Percentiles rank a stretch among this genome's conserved stretches.
These are phyloP conservation scores for Ophiostoma novo-ulmi DNA, from an alignment of 2,329 filamentous ascomycete genomes.

Conservation along the genomic window DNA sequence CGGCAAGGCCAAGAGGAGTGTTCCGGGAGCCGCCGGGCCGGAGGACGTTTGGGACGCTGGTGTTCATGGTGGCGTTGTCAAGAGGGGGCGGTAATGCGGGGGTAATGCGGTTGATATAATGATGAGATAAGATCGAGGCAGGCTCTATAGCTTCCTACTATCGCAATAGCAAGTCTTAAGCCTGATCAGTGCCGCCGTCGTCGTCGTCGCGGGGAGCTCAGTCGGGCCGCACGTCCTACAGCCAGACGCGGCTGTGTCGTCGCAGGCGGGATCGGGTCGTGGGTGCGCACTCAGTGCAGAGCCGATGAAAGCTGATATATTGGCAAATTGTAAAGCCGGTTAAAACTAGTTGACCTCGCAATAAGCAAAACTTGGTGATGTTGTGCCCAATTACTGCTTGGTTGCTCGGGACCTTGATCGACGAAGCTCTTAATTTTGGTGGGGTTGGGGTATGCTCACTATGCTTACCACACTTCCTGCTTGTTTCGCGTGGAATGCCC, in stretches of 20 bases:
- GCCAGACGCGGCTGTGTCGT: constrained; percentile 9
- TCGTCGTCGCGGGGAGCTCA: constrained; percentile 2
- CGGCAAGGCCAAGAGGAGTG: constrained; percentile 83
- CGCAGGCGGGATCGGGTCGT: neutral
- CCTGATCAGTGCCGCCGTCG: neutral
- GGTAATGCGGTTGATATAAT: neutral
- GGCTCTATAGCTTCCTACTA: neutral
- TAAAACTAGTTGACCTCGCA: neutral
- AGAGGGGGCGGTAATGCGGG: too few species aligned
- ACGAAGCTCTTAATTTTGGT: constrained; percentile 20
- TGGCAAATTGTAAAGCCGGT: neutral
- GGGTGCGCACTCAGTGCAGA: constrained; percentile 6
- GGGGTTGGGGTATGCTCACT: constrained; percentile 11
- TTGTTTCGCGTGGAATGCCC: constrained; percentile 5
- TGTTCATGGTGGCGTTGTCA: constrained; percentile 29
- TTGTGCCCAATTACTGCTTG: constrained; percentile 14
- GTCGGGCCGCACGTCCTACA: constrained; percentile 15
- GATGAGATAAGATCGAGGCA: neutral
- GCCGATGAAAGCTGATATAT: constrained; percentile 11
- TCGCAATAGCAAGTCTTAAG: neutral
- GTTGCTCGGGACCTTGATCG: neutral
- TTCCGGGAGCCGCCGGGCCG: constrained; percentile 64
- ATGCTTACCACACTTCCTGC: constrained; percentile 8
- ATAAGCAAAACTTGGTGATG: neutral
- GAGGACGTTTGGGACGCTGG: constrained; percentile 53